Evolutionary conservation across 2,329 filamentous ascomycete species (phyloP), one percentile per base, ranked within the genome.

Genomic region (Xylariaceae sp.): DNA sequence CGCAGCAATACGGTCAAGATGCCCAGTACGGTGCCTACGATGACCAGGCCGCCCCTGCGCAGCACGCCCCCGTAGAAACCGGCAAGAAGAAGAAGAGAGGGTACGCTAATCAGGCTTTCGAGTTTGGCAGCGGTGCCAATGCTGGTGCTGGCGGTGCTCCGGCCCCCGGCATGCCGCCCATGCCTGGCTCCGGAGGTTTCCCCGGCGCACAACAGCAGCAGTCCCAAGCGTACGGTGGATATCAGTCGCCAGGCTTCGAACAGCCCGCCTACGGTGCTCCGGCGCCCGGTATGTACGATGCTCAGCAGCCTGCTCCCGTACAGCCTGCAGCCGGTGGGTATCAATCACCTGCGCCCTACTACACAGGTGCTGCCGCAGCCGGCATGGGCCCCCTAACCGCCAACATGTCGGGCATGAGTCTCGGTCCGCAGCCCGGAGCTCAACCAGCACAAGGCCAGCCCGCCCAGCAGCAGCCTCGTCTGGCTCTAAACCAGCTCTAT

Each of bases 101-200:
- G 49, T 97, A 97, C 75, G 94, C 94, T 47, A 89, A 89, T 49
- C 88, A 95, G 70, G 92, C 92, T 41, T 99, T 95, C 70, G 92
- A 95, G 52, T 94, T 97, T 62, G 90, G 88, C 44, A 80, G 82
- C 44, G 94, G 92, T 62, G 89, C 88, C 65, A 97, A 97, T 78
- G 84, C 87, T 49, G 80, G 75, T 44, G 69, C 78, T 43, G 53
- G 51, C n/a, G 44, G 30, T 66, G 74, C 58, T 68, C 70, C 54
- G 70, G 72, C 66, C 64, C 68, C 58, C 63, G 70, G 63, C 19
- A 57, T 61, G 41, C 56, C 59, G 6, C 54, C 62, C 18, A 42
- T 46, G 56, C 62, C 59, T 52, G 61, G 52, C 47, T 72, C 68
- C 48, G 68, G 67, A 46, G 81, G 60, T 58, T 71, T 68, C 60